A percentile compares a stretch with the other conserved stretches of the same genome.
These are phyloP conservation scores for Diversispora epigaea DNA, from an alignment of 192 early-diverging fungal species.

Conservation along the genomic window DNA sequence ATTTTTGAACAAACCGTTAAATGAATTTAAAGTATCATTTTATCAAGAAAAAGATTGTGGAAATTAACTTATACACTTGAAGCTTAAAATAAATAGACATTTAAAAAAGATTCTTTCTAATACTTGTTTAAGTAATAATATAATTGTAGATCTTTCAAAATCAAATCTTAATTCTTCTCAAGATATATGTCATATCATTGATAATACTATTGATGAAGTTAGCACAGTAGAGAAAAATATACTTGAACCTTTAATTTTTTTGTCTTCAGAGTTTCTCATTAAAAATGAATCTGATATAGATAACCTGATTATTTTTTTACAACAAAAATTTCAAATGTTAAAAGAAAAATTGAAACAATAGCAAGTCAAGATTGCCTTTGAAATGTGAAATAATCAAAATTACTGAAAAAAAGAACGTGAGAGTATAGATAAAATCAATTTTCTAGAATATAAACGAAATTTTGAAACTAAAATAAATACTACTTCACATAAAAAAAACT, in stretches of 20 bases:
- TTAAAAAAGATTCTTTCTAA: neutral
- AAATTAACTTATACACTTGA: neutral
- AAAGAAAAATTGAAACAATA: neutral
- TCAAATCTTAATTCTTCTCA: neutral
- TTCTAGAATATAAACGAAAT: neutral
- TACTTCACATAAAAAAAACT: neutral
- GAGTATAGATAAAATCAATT: neutral
- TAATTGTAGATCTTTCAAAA: neutral
- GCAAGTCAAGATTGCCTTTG: neutral
- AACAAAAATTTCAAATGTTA: neutral
- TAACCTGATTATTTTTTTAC: neutral
- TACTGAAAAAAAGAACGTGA: neutral
- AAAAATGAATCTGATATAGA: constrained; percentile 9
- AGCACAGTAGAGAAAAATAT: neutral
- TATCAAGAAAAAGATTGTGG: neutral
- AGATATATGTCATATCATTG: neutral
- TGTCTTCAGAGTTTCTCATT: neutral
- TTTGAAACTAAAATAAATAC: neutral
- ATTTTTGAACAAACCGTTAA: neutral
- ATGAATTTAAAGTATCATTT: constrained; percentile 12
- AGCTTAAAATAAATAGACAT: neutral
- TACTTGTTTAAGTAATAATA: neutral
- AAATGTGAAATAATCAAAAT: neutral
- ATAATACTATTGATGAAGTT: neutral
- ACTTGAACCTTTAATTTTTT: neutral